Evolutionary conservation across 305 asterid species (phyloP).

Genomic region (Ilex paraguariensis): DNA sequence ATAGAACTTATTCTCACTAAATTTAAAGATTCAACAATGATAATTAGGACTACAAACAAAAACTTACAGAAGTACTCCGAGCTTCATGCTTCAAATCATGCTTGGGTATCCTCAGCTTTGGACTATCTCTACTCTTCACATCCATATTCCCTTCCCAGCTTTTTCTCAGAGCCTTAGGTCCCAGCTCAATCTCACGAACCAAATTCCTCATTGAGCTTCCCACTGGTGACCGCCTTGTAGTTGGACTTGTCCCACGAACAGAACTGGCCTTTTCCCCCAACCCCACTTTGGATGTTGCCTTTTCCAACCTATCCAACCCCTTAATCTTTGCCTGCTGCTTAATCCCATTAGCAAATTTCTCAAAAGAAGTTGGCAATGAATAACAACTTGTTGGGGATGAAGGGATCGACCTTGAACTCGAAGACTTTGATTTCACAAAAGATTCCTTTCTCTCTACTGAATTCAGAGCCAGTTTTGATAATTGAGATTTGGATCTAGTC

Average conservation of each 20-base stretch:
- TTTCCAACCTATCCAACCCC: constrained; percentile 72
- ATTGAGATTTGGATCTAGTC: constrained; percentile 78
- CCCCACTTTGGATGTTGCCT: constrained; percentile 40
- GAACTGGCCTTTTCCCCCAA: constrained; percentile 52
- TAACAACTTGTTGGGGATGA: constrained; percentile 92
- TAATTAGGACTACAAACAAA: constrained; percentile 10
- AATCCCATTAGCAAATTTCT: constrained; percentile 80
- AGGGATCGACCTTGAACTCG: constrained; percentile 80
- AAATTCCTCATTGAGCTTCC: constrained; percentile 60
- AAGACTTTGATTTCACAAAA: constrained; percentile 46
- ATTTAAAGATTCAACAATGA: constrained; percentile 9
- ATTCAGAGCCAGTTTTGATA: constrained; percentile 55
- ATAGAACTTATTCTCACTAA: not conserved
- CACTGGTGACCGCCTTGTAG: constrained; percentile 36
- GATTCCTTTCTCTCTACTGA: constrained; percentile 63
- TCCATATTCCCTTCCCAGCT: constrained; percentile 98
- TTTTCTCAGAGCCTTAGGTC: constrained; percentile 87
- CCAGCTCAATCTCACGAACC: constrained; percentile 68
- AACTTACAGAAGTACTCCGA: constrained; percentile 74
- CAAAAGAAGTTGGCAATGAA: constrained; percentile 88
- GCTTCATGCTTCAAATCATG: constrained; percentile 58
- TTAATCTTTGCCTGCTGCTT: constrained; percentile 73
- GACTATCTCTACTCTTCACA: constrained; percentile 72
- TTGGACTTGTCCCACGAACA: constrained; percentile 36
- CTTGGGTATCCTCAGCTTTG: constrained; percentile 58